Evolutionary conservation across 331 rosid species (phyloP).

Genomic region (Rosa hybrid): DNA sequence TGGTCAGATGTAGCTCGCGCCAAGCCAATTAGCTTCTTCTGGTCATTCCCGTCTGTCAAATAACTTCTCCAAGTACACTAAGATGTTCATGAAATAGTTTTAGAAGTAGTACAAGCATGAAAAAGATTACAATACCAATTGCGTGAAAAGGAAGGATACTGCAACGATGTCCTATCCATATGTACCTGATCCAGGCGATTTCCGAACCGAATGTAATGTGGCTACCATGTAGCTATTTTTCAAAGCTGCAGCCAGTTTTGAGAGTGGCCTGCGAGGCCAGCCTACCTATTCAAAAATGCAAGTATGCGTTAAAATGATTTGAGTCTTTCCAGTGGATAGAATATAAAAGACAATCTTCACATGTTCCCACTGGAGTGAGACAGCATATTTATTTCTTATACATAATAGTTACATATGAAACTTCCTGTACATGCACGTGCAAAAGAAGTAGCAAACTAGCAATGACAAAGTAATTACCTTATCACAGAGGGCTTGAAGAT

Average conservation of each 20-base stretch:
- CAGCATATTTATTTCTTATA: background rate
- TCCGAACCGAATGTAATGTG: constrained; percentile 70
- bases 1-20: constrained; percentile 99
- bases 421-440: background rate
- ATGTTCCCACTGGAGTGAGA: background rate
- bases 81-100: constrained; percentile 76
- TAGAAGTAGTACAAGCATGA: constrained; percentile 43
- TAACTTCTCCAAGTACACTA: constrained; percentile 98
- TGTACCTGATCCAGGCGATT: constrained; percentile 79
- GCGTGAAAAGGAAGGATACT: constrained; percentile 22
- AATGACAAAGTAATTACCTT: constrained; percentile 48
- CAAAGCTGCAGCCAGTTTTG: constrained; percentile 84
- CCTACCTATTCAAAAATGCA: constrained; percentile 58
- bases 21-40: constrained; percentile 87
- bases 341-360: background rate
- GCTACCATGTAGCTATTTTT: constrained; percentile 95
- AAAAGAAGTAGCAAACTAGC: background rate
- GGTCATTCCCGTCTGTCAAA: constrained; percentile 87
- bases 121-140: constrained; percentile 28
- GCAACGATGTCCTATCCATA: constrained; percentile 28
- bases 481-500: constrained; percentile 88
- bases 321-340: background rate
- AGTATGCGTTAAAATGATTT: constrained; percentile 15
- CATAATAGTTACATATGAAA: background rate
- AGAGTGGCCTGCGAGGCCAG: constrained; percentile 89